A percentile compares a stretch with the other conserved stretches of the same genome.
These are phyloP conservation scores for Dendrobium catenatum DNA, from an alignment of 106 monocot genomes.

Conservation along the genomic window DNA sequence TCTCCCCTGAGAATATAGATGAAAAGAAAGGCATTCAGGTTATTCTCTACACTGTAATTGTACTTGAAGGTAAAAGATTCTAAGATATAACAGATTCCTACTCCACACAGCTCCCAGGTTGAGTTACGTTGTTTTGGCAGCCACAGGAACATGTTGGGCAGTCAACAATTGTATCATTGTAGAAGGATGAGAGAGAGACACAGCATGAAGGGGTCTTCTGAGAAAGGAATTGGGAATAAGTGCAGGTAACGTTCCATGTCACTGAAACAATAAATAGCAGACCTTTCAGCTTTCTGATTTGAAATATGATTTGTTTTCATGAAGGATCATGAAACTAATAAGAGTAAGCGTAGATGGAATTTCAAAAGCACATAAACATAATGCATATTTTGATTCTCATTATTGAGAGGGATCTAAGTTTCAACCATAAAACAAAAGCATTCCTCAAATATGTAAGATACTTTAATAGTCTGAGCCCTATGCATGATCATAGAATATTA, in stretches of 20 bases:
- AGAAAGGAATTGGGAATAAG: constrained; percentile 73
- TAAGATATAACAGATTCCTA: constrained; percentile 19
- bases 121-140: constrained; percentile 63
- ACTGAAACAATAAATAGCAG: constrained; percentile 35
- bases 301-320: background rate
- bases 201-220: constrained; percentile 81
- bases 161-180: constrained; percentile 72
- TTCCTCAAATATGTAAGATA: background rate
- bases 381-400: background rate
- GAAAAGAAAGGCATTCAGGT: background rate
- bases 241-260: constrained; percentile 95
- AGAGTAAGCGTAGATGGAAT: constrained; percentile 1
- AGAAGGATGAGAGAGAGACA: constrained; percentile 89
- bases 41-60: background rate
- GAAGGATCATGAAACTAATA: background rate
- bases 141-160: constrained; percentile 86
- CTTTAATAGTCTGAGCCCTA: background rate
- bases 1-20: constrained; percentile 28
- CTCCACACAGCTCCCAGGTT: constrained; percentile 87
- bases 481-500: background rate
- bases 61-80: background rate
- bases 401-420: background rate
- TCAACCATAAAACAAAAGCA: background rate
- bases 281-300: background rate
- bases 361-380: background rate